Percentiles rank a stretch among this genome's conserved stretches.
These are phyloP conservation scores for Mycena filopes DNA, from an alignment of 768 basidiomycete species.

Conservation along the genomic window DNA sequence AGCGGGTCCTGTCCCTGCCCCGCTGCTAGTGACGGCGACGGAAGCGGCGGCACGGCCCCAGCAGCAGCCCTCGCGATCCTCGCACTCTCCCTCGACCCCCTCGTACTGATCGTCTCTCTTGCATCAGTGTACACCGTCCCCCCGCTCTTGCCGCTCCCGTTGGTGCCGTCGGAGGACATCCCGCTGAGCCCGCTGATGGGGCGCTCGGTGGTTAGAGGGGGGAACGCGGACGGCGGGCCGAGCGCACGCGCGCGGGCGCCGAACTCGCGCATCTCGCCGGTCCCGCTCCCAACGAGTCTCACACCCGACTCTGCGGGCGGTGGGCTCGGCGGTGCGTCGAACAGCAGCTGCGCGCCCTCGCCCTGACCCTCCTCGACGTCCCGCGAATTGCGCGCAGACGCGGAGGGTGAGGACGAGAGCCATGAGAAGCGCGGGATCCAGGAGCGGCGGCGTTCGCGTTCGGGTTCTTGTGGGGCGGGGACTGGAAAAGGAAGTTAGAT, in stretches of 20 bases:
- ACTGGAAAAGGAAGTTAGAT: background rate
- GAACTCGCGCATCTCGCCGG: slow-evolving; percentile 35
- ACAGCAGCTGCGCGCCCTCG: slow-evolving; percentile 19
- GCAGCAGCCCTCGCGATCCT: background rate
- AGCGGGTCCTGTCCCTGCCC: slow-evolving; percentile 19
- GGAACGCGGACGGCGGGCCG: no score
- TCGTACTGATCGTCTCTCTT: slow-evolving; percentile 29
- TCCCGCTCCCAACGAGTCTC: background rate
- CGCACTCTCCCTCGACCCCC: slow-evolving; percentile 10
- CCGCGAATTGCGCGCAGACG: slow-evolving; percentile 1
- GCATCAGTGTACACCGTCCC: slow-evolving; percentile 34
- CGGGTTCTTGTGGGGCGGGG: background rate
- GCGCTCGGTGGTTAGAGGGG: no score
- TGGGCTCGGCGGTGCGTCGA: slow-evolving; percentile 13
- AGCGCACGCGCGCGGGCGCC: slow-evolving; percentile 22
- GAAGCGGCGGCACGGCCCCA: background rate
- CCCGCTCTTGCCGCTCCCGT: slow-evolving; percentile 30
- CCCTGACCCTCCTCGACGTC: slow-evolving; percentile 16
- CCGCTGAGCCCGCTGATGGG: slow-evolving; percentile 20
- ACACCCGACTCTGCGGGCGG: background rate
- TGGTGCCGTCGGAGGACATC: slow-evolving; percentile 27
- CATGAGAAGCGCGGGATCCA: slow-evolving; percentile 36
- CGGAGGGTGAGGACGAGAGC: background rate
- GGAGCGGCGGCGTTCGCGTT: slow-evolving; percentile 24
- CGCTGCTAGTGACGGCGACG: background rate